phyloP scores from a whole-genome alignment of 1,284 basidiomycete species.

The Ustilago curta region DNA sequence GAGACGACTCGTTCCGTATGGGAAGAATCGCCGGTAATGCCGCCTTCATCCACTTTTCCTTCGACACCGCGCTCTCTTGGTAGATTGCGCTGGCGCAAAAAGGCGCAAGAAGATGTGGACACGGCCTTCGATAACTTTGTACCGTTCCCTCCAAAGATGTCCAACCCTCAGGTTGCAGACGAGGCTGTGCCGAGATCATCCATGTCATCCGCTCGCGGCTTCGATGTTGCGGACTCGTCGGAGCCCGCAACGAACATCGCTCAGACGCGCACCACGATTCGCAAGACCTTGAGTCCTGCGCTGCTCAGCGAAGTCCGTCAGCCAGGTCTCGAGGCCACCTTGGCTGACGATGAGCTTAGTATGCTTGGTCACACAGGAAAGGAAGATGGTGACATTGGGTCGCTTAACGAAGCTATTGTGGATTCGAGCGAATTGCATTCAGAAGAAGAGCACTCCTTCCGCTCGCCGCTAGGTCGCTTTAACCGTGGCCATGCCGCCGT shows the following conservation, averaged over 20 bases:
- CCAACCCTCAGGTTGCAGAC: constrained; percentile 18
- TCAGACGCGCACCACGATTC: constrained; percentile 34
- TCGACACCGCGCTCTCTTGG: constrained; percentile 22
- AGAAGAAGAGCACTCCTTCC: constrained; percentile 23
- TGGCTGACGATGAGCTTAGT: not conserved
- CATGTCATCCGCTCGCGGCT: constrained; percentile 35
- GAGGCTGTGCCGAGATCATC: constrained; percentile 34
- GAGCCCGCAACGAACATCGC: constrained; percentile 5
- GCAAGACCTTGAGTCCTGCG: constrained; percentile 45
- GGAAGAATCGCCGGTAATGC: constrained; percentile 30
- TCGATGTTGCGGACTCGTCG: constrained; percentile 12
- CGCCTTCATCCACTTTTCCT: constrained; percentile 17
- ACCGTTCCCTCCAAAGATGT: constrained; percentile 22
- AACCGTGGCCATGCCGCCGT: constrained; percentile 16
- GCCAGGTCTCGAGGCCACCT: constrained; percentile 11
- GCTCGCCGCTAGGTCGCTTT: constrained; percentile 34
- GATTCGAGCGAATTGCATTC: constrained; percentile 2
- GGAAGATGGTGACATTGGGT: not conserved
- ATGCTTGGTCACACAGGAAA: not conserved
- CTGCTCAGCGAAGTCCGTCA: constrained; percentile 32
- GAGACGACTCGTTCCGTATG: constrained; percentile 22
- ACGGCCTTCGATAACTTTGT: constrained; percentile 17
- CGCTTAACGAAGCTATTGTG: constrained; percentile 14
- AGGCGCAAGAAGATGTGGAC: constrained; percentile 19
- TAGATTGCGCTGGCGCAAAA: constrained; percentile 28